Evolutionary conservation across 2,329 filamentous ascomycete species (phyloP).

Genomic region (Pseudogymnoascus destructans): DNA sequence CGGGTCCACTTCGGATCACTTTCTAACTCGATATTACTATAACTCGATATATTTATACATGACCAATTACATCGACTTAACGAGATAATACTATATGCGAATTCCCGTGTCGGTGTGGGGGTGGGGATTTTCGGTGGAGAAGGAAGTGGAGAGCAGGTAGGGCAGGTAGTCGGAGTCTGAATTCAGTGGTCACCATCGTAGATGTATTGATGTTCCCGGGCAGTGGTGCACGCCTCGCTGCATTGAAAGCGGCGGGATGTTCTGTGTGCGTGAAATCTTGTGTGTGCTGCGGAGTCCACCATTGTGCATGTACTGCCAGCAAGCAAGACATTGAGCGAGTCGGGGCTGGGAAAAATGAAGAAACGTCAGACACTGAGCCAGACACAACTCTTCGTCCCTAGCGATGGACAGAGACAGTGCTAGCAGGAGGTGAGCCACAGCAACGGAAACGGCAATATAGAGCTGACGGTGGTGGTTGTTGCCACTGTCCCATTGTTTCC

Average conservation of each 20-base stretch:
- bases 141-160: background rate
- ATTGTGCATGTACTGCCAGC: background rate
- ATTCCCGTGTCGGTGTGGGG: background rate
- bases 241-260: background rate
- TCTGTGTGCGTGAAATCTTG: background rate
- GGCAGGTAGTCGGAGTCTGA: background rate
- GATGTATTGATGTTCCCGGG: background rate
- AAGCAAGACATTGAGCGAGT: background rate
- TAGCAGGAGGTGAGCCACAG: background rate
- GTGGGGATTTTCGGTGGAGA: background rate
- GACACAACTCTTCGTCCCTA: background rate
- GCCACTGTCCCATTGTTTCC: background rate
- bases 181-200: background rate
- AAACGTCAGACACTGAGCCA: background rate
- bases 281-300: background rate
- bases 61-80: too few relatives aligned
- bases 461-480: background rate
- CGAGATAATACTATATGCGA: too few relatives aligned
- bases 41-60: too few relatives aligned
- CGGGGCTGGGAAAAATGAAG: background rate
- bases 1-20: too few relatives aligned
- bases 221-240: background rate
- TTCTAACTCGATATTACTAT: too few relatives aligned
- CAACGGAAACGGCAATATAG: background rate
- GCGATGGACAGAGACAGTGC: background rate